Evolutionary conservation across 2,329 filamentous ascomycete genomes (phyloP), one percentile per base, ranked within the genome.

Genomic region (Xylariaceae sp.): DNA sequence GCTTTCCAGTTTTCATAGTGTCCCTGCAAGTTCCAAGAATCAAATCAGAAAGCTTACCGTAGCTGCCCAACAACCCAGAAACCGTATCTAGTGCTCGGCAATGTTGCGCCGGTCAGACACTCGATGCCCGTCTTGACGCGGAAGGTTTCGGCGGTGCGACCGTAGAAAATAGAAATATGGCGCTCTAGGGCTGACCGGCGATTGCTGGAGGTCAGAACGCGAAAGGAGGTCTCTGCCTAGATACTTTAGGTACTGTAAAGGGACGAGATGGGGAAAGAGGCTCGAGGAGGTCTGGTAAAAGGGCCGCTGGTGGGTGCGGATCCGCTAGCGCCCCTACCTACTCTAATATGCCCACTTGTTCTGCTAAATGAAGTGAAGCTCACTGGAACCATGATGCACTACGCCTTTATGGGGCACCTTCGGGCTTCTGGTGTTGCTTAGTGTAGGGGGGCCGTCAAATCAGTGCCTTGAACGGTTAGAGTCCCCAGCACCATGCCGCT

Each of bases 321-420:
- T 42, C 43, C 46, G 43, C 44, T 48, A 48, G 46, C 43, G 41
- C 46, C 40, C 41, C 44, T 41, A 47, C 41, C 41, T 47, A 47
- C 44, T 47, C 41, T 44, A 34, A n/a, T n/a, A n/a, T n/a, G n/a
- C n/a, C 41, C 19, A 31, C 28, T 19, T 29, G 36, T 21, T 24
- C 21, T 28, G 26, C 39, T 41, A 39, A 47, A 43, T 46, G 42
- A 48, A 42, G 39, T 34, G 40, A 31, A 23, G 40, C 34, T 31
- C 36, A 35, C 36, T 31, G 29, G 31, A n/a, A 28, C 37, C 36
- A 41, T 37, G 34, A 36, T 24, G 21, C 11, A 24, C 21, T 24
- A 6, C 21, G 11, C 11, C 21, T 11, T 24, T 24, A 11, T n/a
- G 21, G 21, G 21, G 21, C 21, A 24, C 21, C 11, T 24, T 11